Percentiles rank a stretch among this genome's conserved stretches.
phyloP scores from a whole-genome alignment of 306 rosid genomes.

The Casuarina glauca region DNA sequence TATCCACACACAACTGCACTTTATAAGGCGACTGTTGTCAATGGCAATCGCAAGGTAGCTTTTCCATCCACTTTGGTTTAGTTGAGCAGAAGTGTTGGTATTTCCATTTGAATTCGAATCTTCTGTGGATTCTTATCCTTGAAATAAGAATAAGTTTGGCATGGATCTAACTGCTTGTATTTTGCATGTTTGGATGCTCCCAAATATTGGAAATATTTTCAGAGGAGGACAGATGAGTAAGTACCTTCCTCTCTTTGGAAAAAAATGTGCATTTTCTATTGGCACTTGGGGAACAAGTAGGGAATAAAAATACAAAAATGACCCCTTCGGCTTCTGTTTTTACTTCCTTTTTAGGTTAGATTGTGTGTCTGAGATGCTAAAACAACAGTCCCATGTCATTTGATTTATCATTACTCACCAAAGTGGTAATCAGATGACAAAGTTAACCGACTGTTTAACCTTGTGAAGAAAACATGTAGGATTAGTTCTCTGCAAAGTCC shows the following conservation, averaged over 20 bases:
- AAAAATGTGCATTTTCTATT: not conserved
- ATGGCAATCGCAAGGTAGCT: conserved; percentile 80
- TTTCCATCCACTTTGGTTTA: conserved; percentile 23
- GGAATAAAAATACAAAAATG: not conserved
- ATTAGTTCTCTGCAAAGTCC: not conserved
- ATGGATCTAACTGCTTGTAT: conserved; percentile 42
- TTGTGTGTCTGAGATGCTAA: not conserved
- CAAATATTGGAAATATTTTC: conserved; percentile 36
- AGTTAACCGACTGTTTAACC: not conserved
- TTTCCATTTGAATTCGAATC: conserved; percentile 12
- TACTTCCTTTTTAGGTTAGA: not conserved
- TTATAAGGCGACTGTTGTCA: conserved; percentile 95
- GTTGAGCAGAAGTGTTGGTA: conserved; percentile 5
- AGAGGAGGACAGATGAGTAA: conserved; percentile 98
- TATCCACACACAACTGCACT: conserved; percentile 99
- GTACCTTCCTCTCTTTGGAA: conserved; percentile 30
- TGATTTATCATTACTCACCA: not conserved
- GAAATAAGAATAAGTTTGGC: conserved; percentile 1
- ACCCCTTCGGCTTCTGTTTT: not conserved
- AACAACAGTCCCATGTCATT: not conserved
- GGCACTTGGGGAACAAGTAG: not conserved
- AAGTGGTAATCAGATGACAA: not conserved
- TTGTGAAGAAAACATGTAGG: not conserved
- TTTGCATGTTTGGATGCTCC: conserved; percentile 42
- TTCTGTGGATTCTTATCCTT: conserved; percentile 3